phyloP scores from a whole-genome alignment of 768 basidiomycete species.

The Calocybe cyanea region DNA sequence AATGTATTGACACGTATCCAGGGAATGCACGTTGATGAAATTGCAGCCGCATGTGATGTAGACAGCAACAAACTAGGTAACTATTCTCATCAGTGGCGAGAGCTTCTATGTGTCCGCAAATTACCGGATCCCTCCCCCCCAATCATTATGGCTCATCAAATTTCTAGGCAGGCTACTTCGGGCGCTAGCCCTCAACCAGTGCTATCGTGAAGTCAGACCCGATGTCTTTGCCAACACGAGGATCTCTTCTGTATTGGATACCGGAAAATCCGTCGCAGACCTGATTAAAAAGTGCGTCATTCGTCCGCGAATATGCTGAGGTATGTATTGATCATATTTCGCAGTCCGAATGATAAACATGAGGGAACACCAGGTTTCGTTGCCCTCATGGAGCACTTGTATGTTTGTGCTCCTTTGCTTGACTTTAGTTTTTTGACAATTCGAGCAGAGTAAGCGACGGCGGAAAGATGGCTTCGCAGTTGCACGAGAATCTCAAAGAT shows the following conservation, averaged over 20 bases:
- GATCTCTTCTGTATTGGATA: slow-evolving; percentile 28
- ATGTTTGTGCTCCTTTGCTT: slow-evolving; percentile 1
- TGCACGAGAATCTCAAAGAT: slow-evolving; percentile 24
- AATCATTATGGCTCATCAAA: too few species aligned
- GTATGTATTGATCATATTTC: neutral
- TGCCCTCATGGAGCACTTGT: slow-evolving; percentile 24
- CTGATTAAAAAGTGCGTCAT: slow-evolving; percentile 18
- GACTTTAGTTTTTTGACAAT: neutral
- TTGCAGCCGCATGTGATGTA: slow-evolving; percentile 26
- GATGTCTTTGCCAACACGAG: slow-evolving; percentile 35
- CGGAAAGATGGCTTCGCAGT: slow-evolving; percentile 21
- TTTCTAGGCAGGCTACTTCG: slow-evolving; percentile 23
- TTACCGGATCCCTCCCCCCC: too few species aligned
- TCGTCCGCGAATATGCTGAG: neutral
- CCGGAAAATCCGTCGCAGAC: slow-evolving; percentile 24
- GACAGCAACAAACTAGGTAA: slow-evolving; percentile 31
- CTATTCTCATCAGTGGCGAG: neutral
- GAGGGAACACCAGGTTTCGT: slow-evolving; percentile 24
- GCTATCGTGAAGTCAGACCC: slow-evolving; percentile 31
- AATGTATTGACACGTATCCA: neutral
- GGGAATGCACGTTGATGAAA: slow-evolving; percentile 36
- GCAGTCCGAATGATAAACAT: slow-evolving; percentile 27
- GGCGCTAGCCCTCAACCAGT: slow-evolving; percentile 29
- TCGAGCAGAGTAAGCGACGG: slow-evolving; percentile 15
- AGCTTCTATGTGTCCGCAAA: too few species aligned